phyloP scores from a whole-genome alignment of 163 green algal species.

The Coccomyxa subellipsoidea region DNA sequence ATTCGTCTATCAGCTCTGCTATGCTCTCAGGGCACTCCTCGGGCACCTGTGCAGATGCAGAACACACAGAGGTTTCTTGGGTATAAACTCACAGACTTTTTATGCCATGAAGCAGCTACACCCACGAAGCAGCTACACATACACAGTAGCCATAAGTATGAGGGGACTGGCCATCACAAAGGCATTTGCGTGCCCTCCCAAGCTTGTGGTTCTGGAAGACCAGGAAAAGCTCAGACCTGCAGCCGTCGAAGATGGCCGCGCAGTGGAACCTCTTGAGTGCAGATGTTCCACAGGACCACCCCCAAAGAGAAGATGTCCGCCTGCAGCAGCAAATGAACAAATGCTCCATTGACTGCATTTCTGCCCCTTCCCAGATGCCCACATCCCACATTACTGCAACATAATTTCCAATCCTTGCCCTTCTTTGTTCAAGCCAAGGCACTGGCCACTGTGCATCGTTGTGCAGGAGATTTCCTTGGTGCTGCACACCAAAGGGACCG shows the following conservation, averaged over 20 bases:
- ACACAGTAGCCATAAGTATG: background rate
- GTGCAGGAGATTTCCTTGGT: no score
- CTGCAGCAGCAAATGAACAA: background rate
- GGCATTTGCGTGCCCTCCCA: background rate
- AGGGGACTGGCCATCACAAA: background rate
- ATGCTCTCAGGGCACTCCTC: conserved; percentile 3
- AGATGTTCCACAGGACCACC: background rate
- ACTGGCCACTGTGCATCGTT: no score
- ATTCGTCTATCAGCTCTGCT: conserved; percentile 9
- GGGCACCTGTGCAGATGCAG: background rate
- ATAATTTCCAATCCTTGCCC: no score
- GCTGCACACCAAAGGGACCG: no score
- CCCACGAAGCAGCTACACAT: no score
- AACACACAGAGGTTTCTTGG: background rate
- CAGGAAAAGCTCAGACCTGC: background rate
- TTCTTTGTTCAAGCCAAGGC: no score
- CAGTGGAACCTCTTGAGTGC: conserved; percentile 5
- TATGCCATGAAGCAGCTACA: background rate
- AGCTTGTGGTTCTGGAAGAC: background rate
- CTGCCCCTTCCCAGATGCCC: no score
- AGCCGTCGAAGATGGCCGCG: background rate
- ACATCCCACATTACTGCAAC: no score
- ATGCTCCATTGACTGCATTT: background rate
- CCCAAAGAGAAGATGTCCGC: background rate
- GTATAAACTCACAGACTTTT: no score